Percentiles rank a stretch among this genome's conserved stretches.
Conservation (phyloP, 2,329 filamentous ascomycete species). For the Neonectria ditissima region DNA sequence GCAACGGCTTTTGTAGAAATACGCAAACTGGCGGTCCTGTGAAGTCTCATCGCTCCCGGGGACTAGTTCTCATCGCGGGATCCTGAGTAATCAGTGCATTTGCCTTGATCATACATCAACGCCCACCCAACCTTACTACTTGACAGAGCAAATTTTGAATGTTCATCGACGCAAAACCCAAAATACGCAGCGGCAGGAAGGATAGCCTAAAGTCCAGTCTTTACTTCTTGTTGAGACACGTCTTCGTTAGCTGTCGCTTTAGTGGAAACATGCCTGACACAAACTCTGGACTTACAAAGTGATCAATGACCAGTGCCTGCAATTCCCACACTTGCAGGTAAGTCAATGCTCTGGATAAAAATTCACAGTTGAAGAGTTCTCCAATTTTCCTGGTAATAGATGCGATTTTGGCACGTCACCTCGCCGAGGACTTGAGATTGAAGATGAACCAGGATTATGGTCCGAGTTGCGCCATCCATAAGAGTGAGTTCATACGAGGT, state of each 20-base stretch:
- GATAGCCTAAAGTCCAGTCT: neutral
- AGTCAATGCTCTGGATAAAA: neutral
- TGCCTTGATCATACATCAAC: too few species aligned
- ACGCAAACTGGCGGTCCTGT: too few species aligned
- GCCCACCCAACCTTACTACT: neutral
- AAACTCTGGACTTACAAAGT: neutral
- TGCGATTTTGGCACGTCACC: neutral
- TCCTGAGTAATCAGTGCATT: too few species aligned
- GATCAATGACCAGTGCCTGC: neutral
- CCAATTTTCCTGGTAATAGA: neutral
- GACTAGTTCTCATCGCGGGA: too few species aligned
- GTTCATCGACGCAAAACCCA: neutral
- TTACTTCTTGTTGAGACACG: neutral
- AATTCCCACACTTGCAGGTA: too few species aligned
- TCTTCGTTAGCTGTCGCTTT: neutral
- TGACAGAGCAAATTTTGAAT: neutral
- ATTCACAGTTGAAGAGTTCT: too few species aligned
- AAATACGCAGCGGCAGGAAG: neutral
- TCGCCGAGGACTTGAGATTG: neutral
- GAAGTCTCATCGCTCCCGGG: too few species aligned
- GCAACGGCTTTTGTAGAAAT: too few species aligned
- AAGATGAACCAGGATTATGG: neutral
- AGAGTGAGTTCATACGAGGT: slow-evolving; percentile 23
- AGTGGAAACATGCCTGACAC: neutral
- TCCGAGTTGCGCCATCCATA: slow-evolving; percentile 9